Percentiles rank a stretch among this genome's conserved stretches.
phyloP scores from a whole-genome alignment of 2,329 filamentous ascomycete species.

The Aphanoascus verrucosus region DNA sequence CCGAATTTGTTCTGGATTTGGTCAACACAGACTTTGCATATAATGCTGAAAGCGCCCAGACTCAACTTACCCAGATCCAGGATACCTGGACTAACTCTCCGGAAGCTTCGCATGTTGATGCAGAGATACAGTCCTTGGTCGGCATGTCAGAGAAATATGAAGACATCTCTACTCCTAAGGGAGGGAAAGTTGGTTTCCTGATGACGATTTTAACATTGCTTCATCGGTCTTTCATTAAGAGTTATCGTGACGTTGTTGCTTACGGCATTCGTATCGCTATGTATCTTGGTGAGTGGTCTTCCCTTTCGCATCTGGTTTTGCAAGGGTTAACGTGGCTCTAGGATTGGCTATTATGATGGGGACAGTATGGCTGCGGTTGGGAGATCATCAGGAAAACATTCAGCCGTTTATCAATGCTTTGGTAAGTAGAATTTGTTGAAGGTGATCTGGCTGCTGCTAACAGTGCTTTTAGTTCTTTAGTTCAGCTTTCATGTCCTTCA shows the following conservation, averaged over 20 bases:
- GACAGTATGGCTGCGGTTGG: slow-evolving; percentile 70
- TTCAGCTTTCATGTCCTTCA: slow-evolving; percentile 66
- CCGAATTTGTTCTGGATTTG: slow-evolving; percentile 67
- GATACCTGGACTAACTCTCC: slow-evolving; percentile 45
- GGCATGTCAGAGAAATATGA: slow-evolving; percentile 22
- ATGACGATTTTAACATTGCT: slow-evolving; percentile 54
- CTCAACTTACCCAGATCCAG: slow-evolving; percentile 45
- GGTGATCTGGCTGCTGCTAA: neutral
- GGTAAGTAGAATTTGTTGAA: slow-evolving; percentile 26
- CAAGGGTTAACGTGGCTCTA: slow-evolving; percentile 14
- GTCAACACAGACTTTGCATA: slow-evolving; percentile 65
- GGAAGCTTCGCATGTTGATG: slow-evolving; percentile 26
- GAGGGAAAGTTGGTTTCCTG: slow-evolving; percentile 32
- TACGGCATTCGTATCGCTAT: slow-evolving; percentile 75
- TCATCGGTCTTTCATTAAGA: slow-evolving; percentile 72
- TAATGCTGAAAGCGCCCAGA: slow-evolving; percentile 36
- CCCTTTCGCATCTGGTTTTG: slow-evolving; percentile 6
- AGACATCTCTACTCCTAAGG: slow-evolving; percentile 16
- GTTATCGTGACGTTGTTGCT: slow-evolving; percentile 69
- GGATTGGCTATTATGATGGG: slow-evolving; percentile 76
- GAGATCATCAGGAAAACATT: slow-evolving; percentile 59
- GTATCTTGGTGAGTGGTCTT: slow-evolving; percentile 51
- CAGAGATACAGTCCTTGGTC: slow-evolving; percentile 20
- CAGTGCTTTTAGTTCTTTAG: slow-evolving; percentile 51
- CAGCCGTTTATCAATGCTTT: slow-evolving; percentile 75